Percentiles rank a stretch among this genome's conserved stretches.
These are phyloP conservation scores for Ananas comosus DNA, from an alignment of 176 grass and related monocot species.

Conservation along the genomic window DNA sequence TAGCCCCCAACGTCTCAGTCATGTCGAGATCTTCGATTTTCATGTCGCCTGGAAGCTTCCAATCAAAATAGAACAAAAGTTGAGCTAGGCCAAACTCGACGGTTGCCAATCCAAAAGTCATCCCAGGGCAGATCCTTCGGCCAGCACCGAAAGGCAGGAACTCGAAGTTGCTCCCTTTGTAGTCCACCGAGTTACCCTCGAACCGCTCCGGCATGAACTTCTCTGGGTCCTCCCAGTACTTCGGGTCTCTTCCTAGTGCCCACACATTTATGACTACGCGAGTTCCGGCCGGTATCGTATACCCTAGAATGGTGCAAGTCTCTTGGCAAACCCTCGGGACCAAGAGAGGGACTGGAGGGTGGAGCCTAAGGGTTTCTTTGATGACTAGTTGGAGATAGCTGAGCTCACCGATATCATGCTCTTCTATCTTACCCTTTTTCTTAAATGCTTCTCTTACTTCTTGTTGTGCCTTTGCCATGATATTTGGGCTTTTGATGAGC, in stretches of 20 bases:
- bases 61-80: constrained; percentile 42
- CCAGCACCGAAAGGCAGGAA: constrained; percentile 42
- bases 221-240: not conserved
- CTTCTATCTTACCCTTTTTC: constrained; percentile 4
- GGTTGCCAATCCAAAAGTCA: constrained; percentile 37
- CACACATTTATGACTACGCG: constrained; percentile 47
- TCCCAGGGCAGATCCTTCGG: constrained; percentile 41
- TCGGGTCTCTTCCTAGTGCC: constrained; percentile 18
- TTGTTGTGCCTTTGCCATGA: constrained; percentile 24
- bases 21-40: not conserved
- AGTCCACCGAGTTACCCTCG: constrained; percentile 10
- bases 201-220: not conserved
- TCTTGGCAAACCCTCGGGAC: constrained; percentile 31
- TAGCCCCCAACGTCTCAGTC: not conserved
- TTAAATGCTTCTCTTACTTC: constrained; percentile 42
- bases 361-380: constrained; percentile 50
- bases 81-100: constrained; percentile 35
- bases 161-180: constrained; percentile 32
- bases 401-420: constrained; percentile 16
- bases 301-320: constrained; percentile 24
- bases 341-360: constrained; percentile 38
- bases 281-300: constrained; percentile 35
- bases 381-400: constrained; percentile 49
- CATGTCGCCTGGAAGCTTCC: constrained; percentile 6
- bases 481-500: constrained; percentile 31